Evolutionary conservation across 371 early-diverging fungal species (phyloP).

Genomic region (Mucor velutinosus): DNA sequence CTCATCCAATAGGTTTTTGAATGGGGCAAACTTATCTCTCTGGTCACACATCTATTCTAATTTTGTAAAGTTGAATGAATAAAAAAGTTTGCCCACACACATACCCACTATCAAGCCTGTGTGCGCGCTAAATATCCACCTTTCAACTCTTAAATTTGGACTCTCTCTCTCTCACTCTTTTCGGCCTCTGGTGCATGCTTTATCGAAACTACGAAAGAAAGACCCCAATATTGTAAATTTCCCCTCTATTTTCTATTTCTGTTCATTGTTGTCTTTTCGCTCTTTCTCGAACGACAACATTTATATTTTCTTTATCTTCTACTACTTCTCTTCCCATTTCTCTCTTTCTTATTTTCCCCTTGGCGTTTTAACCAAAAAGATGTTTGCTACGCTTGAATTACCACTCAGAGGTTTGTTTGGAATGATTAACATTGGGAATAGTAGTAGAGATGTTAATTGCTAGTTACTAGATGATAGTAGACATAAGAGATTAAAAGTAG

Average conservation of each 20-base stretch:
- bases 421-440: neutral
- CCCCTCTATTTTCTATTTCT: neutral
- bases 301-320: neutral
- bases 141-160: neutral
- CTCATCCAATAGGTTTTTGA: conserved; percentile 16
- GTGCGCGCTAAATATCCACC: neutral
- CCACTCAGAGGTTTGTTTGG: conserved; percentile 39
- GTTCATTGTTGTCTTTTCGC: neutral
- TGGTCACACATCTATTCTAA: neutral
- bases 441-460: neutral
- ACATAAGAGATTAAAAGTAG: conserved; percentile 51
- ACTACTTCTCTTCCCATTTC: neutral
- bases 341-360: neutral
- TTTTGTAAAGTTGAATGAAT: neutral
- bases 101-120: neutral
- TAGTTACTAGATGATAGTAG: conserved; percentile 41
- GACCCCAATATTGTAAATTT: neutral
- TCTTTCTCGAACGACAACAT: neutral
- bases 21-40: conserved; percentile 13
- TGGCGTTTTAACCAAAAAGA: neutral
- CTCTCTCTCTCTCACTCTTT: neutral
- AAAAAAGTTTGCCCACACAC: neutral
- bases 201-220: neutral
- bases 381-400: conserved; percentile 53
- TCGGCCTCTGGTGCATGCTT: neutral